Percentiles rank a stretch among this genome's conserved stretches.
Evolutionary conservation across 257 asterid genomes (phyloP).

Genomic region (Nicotiana otophora): DNA sequence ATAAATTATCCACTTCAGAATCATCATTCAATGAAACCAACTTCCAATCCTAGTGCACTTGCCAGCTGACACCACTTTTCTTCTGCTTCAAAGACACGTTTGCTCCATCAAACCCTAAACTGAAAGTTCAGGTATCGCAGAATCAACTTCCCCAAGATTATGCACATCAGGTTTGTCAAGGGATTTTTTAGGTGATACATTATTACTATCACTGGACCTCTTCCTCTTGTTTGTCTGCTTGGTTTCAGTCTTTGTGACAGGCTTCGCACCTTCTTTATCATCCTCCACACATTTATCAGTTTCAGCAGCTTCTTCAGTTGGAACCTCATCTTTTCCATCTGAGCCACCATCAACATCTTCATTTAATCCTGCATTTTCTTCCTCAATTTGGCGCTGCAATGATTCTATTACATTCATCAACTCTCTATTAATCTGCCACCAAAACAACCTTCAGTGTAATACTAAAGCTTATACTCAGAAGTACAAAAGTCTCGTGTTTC

Average conservation of each 20-base stretch:
- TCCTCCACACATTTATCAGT: constrained; percentile 21
- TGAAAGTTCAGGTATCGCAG: neutral
- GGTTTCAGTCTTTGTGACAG: constrained; percentile 7
- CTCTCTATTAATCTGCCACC: constrained; percentile 77
- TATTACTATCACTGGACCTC: constrained; percentile 11
- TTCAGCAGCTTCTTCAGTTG: constrained; percentile 23
- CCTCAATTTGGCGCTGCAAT: constrained; percentile 52
- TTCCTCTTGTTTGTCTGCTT: constrained; percentile 22
- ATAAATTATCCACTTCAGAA: neutral
- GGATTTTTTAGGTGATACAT: constrained; percentile 11
- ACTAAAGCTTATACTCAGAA: neutral
- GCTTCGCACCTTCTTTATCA: constrained; percentile 16
- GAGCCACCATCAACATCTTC: constrained; percentile 30
- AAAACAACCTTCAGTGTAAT: neutral
- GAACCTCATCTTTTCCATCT: constrained; percentile 22
- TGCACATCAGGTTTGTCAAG: constrained; percentile 8
- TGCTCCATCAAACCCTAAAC: neutral
- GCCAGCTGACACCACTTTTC: neutral
- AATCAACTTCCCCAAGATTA: neutral
- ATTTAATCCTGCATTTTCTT: constrained; percentile 33
- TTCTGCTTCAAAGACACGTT: neutral
- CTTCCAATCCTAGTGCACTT: neutral
- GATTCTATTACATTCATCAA: constrained; percentile 64
- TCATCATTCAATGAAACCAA: neutral
- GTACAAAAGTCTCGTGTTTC: neutral